A percentile compares a stretch with the other conserved stretches of the same genome.
These are phyloP conservation scores for Euphorbia pulcherrima DNA, from an alignment of 345 rosid genomes.

Conservation along the genomic window DNA sequence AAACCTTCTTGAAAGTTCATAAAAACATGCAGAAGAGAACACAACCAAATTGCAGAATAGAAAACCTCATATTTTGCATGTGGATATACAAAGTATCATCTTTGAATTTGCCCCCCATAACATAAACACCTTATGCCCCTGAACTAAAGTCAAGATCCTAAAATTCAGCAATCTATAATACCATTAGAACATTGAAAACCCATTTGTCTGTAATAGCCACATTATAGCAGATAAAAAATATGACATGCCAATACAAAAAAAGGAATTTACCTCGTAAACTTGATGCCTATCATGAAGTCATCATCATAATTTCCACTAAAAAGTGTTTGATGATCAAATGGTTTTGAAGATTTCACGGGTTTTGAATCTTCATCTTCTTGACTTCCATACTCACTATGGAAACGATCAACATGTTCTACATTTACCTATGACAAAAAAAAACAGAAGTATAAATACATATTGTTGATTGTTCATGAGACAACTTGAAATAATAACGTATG, in stretches of 20 bases:
- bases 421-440: slow-evolving; percentile 49
- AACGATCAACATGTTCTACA: slow-evolving; percentile 77
- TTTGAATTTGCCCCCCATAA: not conserved
- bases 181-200: not conserved
- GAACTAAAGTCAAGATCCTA: not conserved
- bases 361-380: slow-evolving; percentile 45
- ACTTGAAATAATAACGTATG: not conserved
- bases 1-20: not conserved
- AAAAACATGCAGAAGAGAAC: not conserved
- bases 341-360: slow-evolving; percentile 59
- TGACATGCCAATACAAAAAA: not conserved
- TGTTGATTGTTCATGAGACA: slow-evolving; percentile 9
- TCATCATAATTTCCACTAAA: slow-evolving; percentile 72
- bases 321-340: slow-evolving; percentile 74
- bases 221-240: not conserved
- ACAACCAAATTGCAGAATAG: not conserved
- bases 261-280: slow-evolving; percentile 71
- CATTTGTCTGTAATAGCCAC: not conserved
- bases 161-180: not conserved
- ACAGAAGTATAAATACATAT: slow-evolving; percentile 3
- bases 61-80: not conserved
- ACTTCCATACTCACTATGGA: slow-evolving; percentile 66
- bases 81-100: not conserved
- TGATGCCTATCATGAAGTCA: slow-evolving; percentile 80
- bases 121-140: not conserved